Percentiles rank a stretch among this genome's conserved stretches.
These are phyloP conservation scores for Botryotinia globosa DNA, from an alignment of 2,329 filamentous ascomycete genomes.

Conservation along the genomic window DNA sequence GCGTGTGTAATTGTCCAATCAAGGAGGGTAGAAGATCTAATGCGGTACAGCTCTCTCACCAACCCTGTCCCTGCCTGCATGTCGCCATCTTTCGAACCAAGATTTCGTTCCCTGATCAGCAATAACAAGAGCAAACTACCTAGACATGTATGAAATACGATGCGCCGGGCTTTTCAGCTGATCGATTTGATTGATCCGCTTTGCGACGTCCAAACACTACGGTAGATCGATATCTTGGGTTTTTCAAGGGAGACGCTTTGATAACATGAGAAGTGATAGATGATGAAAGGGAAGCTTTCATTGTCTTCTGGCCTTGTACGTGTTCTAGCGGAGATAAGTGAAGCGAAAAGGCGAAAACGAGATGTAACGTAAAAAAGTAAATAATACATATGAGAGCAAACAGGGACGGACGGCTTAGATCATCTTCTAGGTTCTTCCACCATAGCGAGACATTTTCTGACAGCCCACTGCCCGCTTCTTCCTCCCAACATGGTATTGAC, in stretches of 20 bases:
- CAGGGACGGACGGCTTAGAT: not conserved
- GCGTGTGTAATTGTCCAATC: not conserved
- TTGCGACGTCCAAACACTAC: not conserved
- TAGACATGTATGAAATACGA: not conserved
- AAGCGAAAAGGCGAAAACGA: not conserved
- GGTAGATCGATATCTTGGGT: not conserved
- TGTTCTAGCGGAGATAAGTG: not conserved
- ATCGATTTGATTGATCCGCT: not conserved
- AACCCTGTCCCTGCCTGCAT: constrained; percentile 10
- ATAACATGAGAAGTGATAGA: constrained; percentile 16
- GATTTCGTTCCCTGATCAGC: not conserved
- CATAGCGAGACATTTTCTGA: not conserved
- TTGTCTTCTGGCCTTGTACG: not conserved
- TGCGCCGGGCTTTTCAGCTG: constrained; percentile 4
- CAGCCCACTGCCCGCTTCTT: constrained; percentile 1
- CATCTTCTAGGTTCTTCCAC: not conserved
- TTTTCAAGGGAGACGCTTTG: constrained; percentile 21
- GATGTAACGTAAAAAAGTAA: not conserved
- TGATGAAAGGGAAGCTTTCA: constrained; percentile 19
- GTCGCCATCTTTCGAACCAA: constrained; percentile 12
- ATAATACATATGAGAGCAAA: not conserved
- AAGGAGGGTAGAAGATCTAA: not conserved
- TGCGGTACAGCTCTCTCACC: not conserved
- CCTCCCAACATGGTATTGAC: constrained; percentile 9
- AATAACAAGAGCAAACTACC: not conserved